Base-by-base conservation (phyloP, 805 yeast genomes). In the Candida quercuum region DNA sequence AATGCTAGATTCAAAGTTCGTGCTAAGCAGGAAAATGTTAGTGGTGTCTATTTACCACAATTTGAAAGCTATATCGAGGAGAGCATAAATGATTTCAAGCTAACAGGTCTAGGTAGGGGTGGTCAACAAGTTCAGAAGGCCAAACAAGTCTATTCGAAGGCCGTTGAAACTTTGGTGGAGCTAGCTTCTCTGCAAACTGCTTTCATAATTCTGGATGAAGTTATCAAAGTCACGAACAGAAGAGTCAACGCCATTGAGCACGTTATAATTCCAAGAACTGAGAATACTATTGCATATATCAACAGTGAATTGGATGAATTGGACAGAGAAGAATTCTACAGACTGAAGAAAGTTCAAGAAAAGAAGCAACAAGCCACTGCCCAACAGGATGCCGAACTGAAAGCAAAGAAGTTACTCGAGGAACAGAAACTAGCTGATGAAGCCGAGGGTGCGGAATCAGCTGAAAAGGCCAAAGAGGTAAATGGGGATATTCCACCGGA, bases 191-290 rank as follows among this genome's bases (percentile, higher is more conserved):
- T 93, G 55, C 99, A 91, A 61, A 91, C 98, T 6, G 98, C 98
- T 2, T 91, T 91, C 60, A 87, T 93, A 39, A 91, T 91, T 49
- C 74, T 91, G 54, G 99, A 93, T 65, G 99, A 91, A 63, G 99
- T 91, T 41, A 93, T 91, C 62, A 93, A 93, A 63, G 96, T 93
- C 43, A 91, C 99, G 38, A 91, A 91, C 65, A 78, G 99, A 69
- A 86, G 99, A 73, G 99, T 91, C 56, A 91, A 91, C 61, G 98
- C 99, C 45, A 91, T 91, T 63, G 99, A 91, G 68, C 98, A 91
- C 57, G 98, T 91, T 32, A 89, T 91, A 54, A 91, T 91, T 43
- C 99, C 99, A 50, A 78, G 98, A 65, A 93, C 98, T 2, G 97
- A 93, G 63, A 91, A 91, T 65, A 91, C 99, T 21, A 91, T 91